Conservation (phyloP, 306 rosid genomes). For the Abrus precatorius region DNA sequence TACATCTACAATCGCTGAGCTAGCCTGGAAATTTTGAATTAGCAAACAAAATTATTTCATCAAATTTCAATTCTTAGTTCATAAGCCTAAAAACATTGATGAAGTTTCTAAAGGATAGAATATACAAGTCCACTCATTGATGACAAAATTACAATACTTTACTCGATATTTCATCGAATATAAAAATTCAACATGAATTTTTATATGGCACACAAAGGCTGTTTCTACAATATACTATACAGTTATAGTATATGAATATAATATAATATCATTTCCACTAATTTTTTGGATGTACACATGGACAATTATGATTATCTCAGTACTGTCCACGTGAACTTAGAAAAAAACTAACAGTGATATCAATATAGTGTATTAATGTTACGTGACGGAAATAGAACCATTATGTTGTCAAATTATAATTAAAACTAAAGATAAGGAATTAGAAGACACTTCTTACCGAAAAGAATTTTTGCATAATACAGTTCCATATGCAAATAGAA, state of each 20-base stretch:
- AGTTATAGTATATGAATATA: background rate
- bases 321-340: background rate
- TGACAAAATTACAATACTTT: conserved; percentile 4
- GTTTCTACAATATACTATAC: conserved; percentile 3
- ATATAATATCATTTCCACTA: background rate
- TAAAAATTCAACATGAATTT: background rate
- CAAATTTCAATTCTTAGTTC: conserved; percentile 14
- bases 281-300: background rate
- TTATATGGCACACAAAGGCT: background rate
- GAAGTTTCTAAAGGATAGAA: background rate
- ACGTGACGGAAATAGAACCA: conserved; percentile 6
- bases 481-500: conserved; percentile 19
- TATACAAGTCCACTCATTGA: conserved; percentile 3
- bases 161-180: conserved; percentile 26
- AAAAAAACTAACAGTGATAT: background rate
- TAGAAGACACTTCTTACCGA: conserved; percentile 21
- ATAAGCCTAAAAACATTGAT: conserved; percentile 13
- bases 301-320: background rate
- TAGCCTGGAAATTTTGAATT: conserved; percentile 61
- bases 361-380: background rate
- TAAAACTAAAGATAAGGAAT: conserved; percentile 7
- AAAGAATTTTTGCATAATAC: background rate
- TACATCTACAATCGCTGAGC: conserved; percentile 75
- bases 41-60: conserved; percentile 17
- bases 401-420: background rate